These are phyloP conservation scores for Talaromyces sp. DNA, from an alignment of 2,329 filamentous ascomycete genomes.

Conservation along the genomic window DNA sequence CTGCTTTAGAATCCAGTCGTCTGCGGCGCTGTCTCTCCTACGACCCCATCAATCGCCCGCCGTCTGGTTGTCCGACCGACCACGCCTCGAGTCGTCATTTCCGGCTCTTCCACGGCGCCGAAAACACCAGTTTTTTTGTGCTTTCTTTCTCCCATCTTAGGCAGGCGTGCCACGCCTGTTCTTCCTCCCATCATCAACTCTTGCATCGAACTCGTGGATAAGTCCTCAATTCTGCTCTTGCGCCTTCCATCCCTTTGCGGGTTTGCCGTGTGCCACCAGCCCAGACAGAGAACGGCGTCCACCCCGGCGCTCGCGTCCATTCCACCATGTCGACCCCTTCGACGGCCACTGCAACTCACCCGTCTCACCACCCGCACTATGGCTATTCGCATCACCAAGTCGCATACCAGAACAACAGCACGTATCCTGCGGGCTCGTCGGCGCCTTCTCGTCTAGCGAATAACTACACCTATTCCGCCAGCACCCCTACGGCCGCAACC, in stretches of 20 bases:
- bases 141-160: not conserved
- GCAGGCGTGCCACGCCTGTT: not conserved
- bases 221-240: too few species aligned
- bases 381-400: constrained; percentile 53
- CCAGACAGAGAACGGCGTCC: not conserved
- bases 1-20: not conserved
- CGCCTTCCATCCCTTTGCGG: not conserved
- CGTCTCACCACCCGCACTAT: constrained; percentile 62
- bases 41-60: not conserved
- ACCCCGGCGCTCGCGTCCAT: constrained; percentile 9
- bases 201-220: not conserved
- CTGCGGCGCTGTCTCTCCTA: not conserved
- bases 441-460: constrained; percentile 37
- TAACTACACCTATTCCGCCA: constrained; percentile 37
- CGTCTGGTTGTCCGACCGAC: constrained; percentile 8
- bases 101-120: constrained; percentile 1
- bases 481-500: constrained; percentile 25
- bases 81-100: constrained; percentile 6
- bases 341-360: constrained; percentile 67
- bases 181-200: not conserved
- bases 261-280: not conserved
- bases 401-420: constrained; percentile 47
- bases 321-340: constrained; percentile 73
- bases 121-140: not conserved
- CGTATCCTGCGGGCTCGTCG: constrained; percentile 47